A percentile compares a stretch with the other conserved stretches of the same genome.
Conservation (phyloP, 164 flowering plant genomes). For the Vitis rupestris region DNA sequence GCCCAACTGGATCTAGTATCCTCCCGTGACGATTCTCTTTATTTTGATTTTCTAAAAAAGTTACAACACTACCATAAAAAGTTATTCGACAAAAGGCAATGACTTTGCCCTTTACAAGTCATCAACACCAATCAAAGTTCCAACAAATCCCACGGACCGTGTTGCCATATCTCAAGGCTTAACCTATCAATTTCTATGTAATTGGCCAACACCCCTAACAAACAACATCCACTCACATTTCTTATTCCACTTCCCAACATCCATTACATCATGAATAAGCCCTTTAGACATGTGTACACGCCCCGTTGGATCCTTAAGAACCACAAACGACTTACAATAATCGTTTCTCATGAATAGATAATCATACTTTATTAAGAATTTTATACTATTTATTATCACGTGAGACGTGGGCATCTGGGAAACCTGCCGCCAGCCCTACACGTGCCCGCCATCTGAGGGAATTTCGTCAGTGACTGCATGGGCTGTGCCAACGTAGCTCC, state of each 20-base stretch:
- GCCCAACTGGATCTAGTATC: no score
- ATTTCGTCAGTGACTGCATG: slow-evolving; percentile 18
- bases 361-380: background rate
- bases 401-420: slow-evolving; percentile 21
- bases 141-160: background rate
- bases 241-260: background rate
- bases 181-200: no score
- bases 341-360: background rate
- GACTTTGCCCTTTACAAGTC: no score
- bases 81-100: no score
- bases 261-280: slow-evolving; percentile 10
- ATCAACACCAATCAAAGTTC: background rate
- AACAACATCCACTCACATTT: no score
- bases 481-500: slow-evolving; percentile 6
- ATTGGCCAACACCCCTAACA: no score
- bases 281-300: no score
- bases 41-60: no score
- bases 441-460: slow-evolving; percentile 17
- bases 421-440: slow-evolving; percentile 15
- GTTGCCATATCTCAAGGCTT: background rate
- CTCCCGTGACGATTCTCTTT: no score
- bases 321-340: background rate
- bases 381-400: slow-evolving; percentile 13
- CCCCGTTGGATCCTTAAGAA: no score
- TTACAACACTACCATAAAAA: no score